phyloP scores from a whole-genome alignment of 371 early-diverging fungal genomes.

The Saksenaea vasiformis region DNA sequence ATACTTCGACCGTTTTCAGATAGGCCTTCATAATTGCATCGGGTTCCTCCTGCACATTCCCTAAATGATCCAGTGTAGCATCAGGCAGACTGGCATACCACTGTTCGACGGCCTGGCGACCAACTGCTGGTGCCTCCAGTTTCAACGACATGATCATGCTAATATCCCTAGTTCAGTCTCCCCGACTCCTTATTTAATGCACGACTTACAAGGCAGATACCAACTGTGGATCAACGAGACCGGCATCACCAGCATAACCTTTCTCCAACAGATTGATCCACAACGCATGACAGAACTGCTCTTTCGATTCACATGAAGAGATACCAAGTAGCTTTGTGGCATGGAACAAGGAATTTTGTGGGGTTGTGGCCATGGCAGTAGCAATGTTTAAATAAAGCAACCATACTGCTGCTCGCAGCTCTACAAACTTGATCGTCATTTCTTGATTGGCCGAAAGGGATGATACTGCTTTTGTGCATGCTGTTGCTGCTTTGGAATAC shows the following conservation, averaged over 20 bases:
- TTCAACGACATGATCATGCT: conserved; percentile 36
- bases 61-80: conserved; percentile 21
- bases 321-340: conserved; percentile 18
- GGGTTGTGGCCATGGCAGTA: conserved; percentile 23
- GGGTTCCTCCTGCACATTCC: conserved; percentile 6
- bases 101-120: conserved; percentile 32
- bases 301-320: conserved; percentile 6
- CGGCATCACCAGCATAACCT: conserved; percentile 14
- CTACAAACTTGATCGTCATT: background rate
- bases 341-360: conserved; percentile 7
- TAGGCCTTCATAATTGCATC: conserved; percentile 24
- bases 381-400: conserved; percentile 41
- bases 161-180: background rate
- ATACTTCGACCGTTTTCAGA: conserved; percentile 29
- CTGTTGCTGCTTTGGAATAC: conserved; percentile 18
- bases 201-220: conserved; percentile 37
- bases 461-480: conserved; percentile 12
- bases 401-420: conserved; percentile 14
- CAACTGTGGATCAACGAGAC: conserved; percentile 28
- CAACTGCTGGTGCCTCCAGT: conserved; percentile 25
- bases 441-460: background rate
- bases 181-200: background rate
- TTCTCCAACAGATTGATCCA: conserved; percentile 28
- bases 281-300: conserved; percentile 22
- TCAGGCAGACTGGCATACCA: conserved; percentile 42